Evolutionary conservation across 495 filamentous ascomycete species (phyloP).

Genomic region (Oidiodendron maius): DNA sequence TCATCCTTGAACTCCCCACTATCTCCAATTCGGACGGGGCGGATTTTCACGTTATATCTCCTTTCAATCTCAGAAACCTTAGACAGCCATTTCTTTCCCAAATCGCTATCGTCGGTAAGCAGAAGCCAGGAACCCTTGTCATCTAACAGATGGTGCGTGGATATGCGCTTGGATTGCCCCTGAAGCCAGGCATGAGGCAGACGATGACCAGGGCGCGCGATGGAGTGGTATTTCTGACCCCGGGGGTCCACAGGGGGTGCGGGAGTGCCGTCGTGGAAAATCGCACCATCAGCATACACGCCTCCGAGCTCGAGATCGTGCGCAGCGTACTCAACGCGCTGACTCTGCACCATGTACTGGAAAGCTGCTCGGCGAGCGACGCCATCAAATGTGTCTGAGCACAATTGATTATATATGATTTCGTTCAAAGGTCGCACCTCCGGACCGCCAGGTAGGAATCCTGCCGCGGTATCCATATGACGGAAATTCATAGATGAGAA

Average conservation of each 20-base stretch:
- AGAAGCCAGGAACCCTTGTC: conserved; percentile 27
- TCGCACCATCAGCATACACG: conserved; percentile 18
- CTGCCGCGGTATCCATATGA: no score
- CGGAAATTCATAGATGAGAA: background rate
- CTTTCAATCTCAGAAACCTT: no score
- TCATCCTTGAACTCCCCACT: no score
- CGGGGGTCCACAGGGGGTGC: background rate
- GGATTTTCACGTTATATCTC: no score
- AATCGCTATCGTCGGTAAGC: conserved; percentile 29
- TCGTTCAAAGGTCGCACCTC: no score
- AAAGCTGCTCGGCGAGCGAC: conserved; percentile 16
- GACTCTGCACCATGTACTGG: conserved; percentile 26
- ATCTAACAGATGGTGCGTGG: conserved; percentile 27
- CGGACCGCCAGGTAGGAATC: no score
- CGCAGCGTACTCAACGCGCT: conserved; percentile 28
- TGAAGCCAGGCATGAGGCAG: conserved; percentile 36
- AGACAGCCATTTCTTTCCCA: conserved; percentile 29
- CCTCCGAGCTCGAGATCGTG: conserved; percentile 39
- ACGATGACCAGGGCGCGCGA: conserved; percentile 29
- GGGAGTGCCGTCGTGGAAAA: background rate
- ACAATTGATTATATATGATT: no score
- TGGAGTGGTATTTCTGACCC: conserved; percentile 9
- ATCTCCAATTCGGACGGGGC: no score
- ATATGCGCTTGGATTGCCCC: conserved; percentile 17
- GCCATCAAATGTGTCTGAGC: no score